These are phyloP conservation scores for Fusarium bactridioides DNA, from an alignment of 2,329 filamentous ascomycete genomes.

Conservation along the genomic window DNA sequence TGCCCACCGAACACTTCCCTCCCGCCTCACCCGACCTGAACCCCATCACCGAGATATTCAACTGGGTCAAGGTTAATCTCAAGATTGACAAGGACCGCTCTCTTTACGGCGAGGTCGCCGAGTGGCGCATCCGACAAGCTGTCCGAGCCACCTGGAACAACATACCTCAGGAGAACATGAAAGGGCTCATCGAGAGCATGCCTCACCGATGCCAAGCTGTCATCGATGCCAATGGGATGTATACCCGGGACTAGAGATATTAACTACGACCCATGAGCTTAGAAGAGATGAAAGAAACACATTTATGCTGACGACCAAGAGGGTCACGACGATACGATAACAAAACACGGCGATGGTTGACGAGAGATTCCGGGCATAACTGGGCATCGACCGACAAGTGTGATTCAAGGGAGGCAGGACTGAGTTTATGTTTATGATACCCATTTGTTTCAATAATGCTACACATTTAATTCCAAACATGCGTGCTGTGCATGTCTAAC, in stretches of 20 bases:
- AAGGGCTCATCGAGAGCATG: slow-evolving; percentile 15
- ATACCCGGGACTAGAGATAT: slow-evolving; percentile 6
- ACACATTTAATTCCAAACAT: too few relatives aligned
- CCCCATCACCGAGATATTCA: slow-evolving; percentile 10
- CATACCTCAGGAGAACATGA: not conserved
- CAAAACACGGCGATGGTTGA: not conserved
- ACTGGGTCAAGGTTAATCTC: not conserved
- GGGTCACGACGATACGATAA: not conserved
- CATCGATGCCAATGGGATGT: slow-evolving; percentile 21
- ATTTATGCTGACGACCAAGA: not conserved
- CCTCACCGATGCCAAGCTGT: slow-evolving; percentile 21
- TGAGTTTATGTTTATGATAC: not conserved
- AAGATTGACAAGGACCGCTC: not conserved
- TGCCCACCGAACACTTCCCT: slow-evolving; percentile 7
- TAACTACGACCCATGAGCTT: not conserved
- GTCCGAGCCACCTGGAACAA: slow-evolving; percentile 2
- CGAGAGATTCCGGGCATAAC: not conserved
- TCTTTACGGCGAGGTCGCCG: not conserved
- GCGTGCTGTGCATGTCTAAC: not conserved
- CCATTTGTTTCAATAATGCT: slow-evolving; percentile 3
- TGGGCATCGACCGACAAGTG: not conserved
- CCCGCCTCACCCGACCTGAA: slow-evolving; percentile 23
- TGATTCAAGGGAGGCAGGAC: not conserved
- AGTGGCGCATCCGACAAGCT: not conserved
- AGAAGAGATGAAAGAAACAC: not conserved